phyloP scores from a whole-genome alignment of 108 stramenopile genomes.

The Nitzschia putrida region DNA sequence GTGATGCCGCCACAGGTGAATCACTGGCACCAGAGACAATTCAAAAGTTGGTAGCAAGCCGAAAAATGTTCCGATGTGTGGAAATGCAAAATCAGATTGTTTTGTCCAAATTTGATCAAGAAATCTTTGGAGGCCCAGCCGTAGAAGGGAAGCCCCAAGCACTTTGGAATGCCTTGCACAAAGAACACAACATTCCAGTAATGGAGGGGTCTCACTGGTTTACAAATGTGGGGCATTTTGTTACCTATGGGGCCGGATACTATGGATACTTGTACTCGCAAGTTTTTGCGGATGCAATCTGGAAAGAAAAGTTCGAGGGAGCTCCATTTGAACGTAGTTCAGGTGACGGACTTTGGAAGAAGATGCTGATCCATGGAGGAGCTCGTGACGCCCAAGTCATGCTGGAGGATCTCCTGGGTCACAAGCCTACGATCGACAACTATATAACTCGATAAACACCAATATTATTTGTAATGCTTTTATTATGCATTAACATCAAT shows the following conservation, averaged over 20 bases:
- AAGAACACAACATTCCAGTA: conserved; percentile 57
- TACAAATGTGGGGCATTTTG: conserved; percentile 80
- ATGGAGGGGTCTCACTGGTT: conserved; percentile 84
- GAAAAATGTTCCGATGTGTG: conserved; percentile 61
- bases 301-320: conserved; percentile 52
- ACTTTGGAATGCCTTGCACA: conserved; percentile 62
- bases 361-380: conserved; percentile 80
- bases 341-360: conserved; percentile 76
- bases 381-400: conserved; percentile 75
- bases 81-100: conserved; percentile 84
- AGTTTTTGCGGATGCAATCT: conserved; percentile 82
- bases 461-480: too few relatives aligned
- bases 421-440: conserved; percentile 34
- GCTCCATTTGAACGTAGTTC: conserved; percentile 31
- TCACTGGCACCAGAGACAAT: conserved; percentile 59
- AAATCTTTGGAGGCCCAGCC: conserved; percentile 59
- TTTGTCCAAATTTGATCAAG: conserved; percentile 80
- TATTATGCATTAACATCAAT: too few relatives aligned
- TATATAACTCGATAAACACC: conserved; percentile 4
- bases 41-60: conserved; percentile 54
- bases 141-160: conserved; percentile 31
- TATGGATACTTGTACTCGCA: conserved; percentile 87
- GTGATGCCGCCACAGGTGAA: conserved; percentile 45
- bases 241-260: conserved; percentile 87
- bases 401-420: conserved; percentile 65